Percentiles rank a stretch among this genome's conserved stretches.
These are phyloP conservation scores for Penicillium fuscoglaucum DNA, from an alignment of 2,329 filamentous ascomycete species.

Conservation along the genomic window DNA sequence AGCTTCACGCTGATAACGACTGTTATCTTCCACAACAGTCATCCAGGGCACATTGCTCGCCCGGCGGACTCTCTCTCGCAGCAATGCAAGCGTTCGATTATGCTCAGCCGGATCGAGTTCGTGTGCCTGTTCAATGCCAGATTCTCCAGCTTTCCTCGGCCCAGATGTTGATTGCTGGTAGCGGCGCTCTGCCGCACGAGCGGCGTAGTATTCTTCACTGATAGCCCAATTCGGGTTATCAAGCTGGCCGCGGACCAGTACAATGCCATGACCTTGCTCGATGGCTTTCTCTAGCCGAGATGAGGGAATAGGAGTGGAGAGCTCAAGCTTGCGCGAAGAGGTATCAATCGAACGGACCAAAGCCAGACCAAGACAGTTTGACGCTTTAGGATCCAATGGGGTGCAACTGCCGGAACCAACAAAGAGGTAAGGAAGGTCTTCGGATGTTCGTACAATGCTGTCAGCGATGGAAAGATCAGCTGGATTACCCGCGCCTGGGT, in stretches of 20 bases:
- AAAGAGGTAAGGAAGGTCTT: conserved; percentile 54
- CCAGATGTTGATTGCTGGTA: conserved; percentile 29
- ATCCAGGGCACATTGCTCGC: conserved; percentile 46
- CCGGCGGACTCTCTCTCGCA: conserved; percentile 38
- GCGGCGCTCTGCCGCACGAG: conserved; percentile 38
- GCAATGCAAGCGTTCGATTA: conserved; percentile 23
- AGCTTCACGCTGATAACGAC: conserved; percentile 30
- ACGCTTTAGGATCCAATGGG: conserved; percentile 50
- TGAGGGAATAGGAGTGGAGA: conserved; percentile 51
- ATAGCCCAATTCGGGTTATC: conserved; percentile 50
- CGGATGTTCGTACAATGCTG: conserved; percentile 44
- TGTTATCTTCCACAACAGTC: conserved; percentile 39
- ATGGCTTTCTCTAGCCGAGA: conserved; percentile 33
- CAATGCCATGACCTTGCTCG: conserved; percentile 41
- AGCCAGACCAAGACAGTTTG: conserved; percentile 53
- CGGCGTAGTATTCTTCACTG: conserved; percentile 45
- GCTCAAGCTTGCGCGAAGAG: conserved; percentile 42
- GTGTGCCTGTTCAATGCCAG: background rate
- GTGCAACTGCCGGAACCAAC: conserved; percentile 42
- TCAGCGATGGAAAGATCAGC: conserved; percentile 1
- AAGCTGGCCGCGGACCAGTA: conserved; percentile 50
- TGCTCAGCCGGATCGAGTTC: conserved; percentile 17
- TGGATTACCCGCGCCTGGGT: background rate
- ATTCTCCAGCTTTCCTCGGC: conserved; percentile 20
- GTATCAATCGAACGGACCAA: conserved; percentile 46